Evolutionary conservation across 2,329 filamentous ascomycete genomes (phyloP), one percentile per base, ranked within the genome.

Genomic region (Helotiales sp.): DNA sequence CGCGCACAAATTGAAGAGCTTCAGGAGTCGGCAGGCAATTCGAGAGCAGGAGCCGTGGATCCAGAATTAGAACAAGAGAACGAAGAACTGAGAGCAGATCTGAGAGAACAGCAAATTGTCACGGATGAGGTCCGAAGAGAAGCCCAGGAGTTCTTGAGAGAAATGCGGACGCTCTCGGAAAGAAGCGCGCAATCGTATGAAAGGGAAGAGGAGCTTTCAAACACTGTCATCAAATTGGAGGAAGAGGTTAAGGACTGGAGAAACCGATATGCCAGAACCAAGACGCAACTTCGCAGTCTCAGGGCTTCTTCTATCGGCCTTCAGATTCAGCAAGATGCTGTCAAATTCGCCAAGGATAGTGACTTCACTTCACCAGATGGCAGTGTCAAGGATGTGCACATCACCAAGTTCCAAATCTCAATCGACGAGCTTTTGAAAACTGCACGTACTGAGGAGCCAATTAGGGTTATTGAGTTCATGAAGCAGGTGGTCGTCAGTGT

Each of bases 341-440:
- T 82, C 50, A 84, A 82, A 63, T 83, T 86, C 62, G 75, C 86
- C 38, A 83, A 83, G 51, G 86, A 90, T 52, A 83, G 82, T 68
- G 84, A 81, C 25, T 87, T 95, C 63, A 81, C 84, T 22, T 82
- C 88, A 34, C 83, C 87, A 12, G 83, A 86, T 58, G 95, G 95
- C 5, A 73, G 95, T 22, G 86, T 99, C 66, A 93, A 90, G 74
- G 95, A 97, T 73, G 83, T 97, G 12, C 90, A 97, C 71, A 86
- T 99, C 64, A 97, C 93, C 51, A 93, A 91, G 69, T 98, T 96
- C 77, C 95, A 99, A 73, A 88, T 98, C 59, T 85, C 92, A 22
- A 90, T 99, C 60, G 93, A 99, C 70, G 93, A 98, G 68, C 81
- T 98, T 36, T 80, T 99, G 33, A 88, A 88, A 63, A 83, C 81